Evolutionary conservation across 805 yeast genomes (phyloP).

Genomic region (Sugiyamaella smithiae): DNA sequence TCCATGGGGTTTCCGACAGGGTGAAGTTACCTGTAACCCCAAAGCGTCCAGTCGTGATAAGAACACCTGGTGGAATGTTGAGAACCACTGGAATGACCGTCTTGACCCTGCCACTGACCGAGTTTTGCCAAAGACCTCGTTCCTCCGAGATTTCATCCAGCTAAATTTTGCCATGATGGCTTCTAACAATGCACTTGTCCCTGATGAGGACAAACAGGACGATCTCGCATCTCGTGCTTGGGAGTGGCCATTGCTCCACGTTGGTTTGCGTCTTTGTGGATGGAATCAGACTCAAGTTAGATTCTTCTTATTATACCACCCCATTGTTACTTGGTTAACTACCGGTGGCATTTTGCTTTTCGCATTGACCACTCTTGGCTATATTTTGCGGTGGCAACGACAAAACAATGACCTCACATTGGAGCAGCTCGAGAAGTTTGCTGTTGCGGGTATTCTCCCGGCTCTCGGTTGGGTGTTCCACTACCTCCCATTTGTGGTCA

Average conservation of each 20-base stretch:
- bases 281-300: constrained; percentile 58
- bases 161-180: constrained; percentile 80
- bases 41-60: constrained; percentile 51
- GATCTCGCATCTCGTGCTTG: constrained; percentile 72
- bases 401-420: constrained; percentile 50
- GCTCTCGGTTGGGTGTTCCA: constrained; percentile 89
- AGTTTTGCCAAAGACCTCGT: constrained; percentile 49
- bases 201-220: constrained; percentile 69
- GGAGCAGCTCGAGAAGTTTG: constrained; percentile 40
- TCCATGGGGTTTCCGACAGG: constrained; percentile 97
- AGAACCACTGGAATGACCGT: constrained; percentile 57
- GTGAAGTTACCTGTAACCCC: constrained; percentile 78
- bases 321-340: constrained; percentile 61
- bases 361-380: constrained; percentile 37
- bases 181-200: constrained; percentile 75
- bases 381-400: constrained; percentile 65
- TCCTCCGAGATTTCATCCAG: constrained; percentile 66
- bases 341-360: constrained; percentile 48
- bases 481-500: constrained; percentile 80
- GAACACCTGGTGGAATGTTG: constrained; percentile 79
- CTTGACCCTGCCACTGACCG: constrained; percentile 41
- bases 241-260: constrained; percentile 75
- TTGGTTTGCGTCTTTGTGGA: constrained; percentile 73
- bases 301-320: constrained; percentile 68
- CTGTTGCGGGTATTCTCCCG: constrained; percentile 75